Evolutionary conservation across 2,329 filamentous ascomycete species (phyloP).

Genomic region (Pseudocercospora pini-densiflorae): DNA sequence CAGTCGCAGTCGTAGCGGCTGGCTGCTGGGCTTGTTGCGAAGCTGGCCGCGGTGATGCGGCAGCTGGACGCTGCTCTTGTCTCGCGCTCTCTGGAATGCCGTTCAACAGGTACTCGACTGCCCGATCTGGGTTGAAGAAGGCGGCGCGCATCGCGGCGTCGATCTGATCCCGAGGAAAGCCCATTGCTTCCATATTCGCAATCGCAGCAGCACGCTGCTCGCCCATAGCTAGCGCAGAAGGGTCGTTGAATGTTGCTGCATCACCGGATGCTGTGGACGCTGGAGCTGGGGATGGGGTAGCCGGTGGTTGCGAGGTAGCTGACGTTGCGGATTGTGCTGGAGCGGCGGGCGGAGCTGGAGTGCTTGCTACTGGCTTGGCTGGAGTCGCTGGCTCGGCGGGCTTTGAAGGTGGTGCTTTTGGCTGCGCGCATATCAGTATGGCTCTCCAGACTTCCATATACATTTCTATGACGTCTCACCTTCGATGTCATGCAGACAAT

Average conservation of each 20-base stretch:
- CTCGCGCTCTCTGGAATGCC: slow-evolving; percentile 87
- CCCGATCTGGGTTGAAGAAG: slow-evolving; percentile 95
- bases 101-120: slow-evolving; percentile 91
- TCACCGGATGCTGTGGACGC: slow-evolving; percentile 47
- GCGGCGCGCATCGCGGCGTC: slow-evolving; percentile 94
- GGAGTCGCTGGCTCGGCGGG: slow-evolving; percentile 62
- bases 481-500: slow-evolving; percentile 99
- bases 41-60: slow-evolving; percentile 41
- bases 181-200: slow-evolving; percentile 96
- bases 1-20: slow-evolving; percentile 48
- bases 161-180: slow-evolving; percentile 85
- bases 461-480: slow-evolving; percentile 55
- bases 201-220: slow-evolving; percentile 80
- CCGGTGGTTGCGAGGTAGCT: slow-evolving; percentile 55
- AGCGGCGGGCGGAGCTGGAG: slow-evolving; percentile 45
- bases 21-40: slow-evolving; percentile 40
- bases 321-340: slow-evolving; percentile 65
- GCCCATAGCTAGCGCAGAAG: slow-evolving; percentile 85
- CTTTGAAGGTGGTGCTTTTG: slow-evolving; percentile 66
- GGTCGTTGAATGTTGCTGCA: slow-evolving; percentile 63
- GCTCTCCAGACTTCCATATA: neutral
- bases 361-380: slow-evolving; percentile 43
- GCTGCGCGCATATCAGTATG: slow-evolving; percentile 52
- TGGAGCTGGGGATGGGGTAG: slow-evolving; percentile 56
- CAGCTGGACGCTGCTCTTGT: slow-evolving; percentile 66